phyloP scores from a whole-genome alignment of 1,284 basidiomycete genomes.

The Fomitopsis betulina region DNA sequence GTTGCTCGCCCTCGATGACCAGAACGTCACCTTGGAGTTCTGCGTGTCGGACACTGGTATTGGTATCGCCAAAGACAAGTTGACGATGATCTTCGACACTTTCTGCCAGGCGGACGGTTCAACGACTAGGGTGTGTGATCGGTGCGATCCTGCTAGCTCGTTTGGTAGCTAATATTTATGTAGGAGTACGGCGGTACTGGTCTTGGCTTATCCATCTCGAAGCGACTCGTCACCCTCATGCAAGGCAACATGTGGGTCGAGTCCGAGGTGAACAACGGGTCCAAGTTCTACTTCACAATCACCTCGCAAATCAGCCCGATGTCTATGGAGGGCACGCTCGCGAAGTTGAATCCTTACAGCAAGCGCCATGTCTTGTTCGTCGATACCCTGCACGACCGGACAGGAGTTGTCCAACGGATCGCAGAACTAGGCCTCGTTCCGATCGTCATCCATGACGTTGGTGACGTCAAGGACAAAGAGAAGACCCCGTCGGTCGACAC shows the following conservation, averaged over 20 bases:
- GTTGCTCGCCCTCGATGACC: conserved; percentile 68
- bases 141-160: background rate
- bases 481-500: conserved; percentile 91
- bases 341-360: conserved; percentile 75
- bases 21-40: conserved; percentile 90
- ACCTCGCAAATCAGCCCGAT: conserved; percentile 78
- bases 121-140: conserved; percentile 69
- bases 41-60: conserved; percentile 98
- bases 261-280: conserved; percentile 87
- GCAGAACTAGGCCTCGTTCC: conserved; percentile 81
- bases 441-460: conserved; percentile 73
- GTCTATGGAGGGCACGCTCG: conserved; percentile 66
- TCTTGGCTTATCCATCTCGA: conserved; percentile 92
- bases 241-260: conserved; percentile 99
- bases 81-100: conserved; percentile 98
- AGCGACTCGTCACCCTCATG: conserved; percentile 96
- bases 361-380: conserved; percentile 86
- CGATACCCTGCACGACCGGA: conserved; percentile 79
- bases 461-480: conserved; percentile 77
- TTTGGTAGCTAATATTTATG: background rate
- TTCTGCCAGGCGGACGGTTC: conserved; percentile 99
- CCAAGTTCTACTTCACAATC: conserved; percentile 97
- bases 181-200: conserved; percentile 98
- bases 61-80: conserved; percentile 98
- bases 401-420: conserved; percentile 77